Evolutionary conservation across 2,329 filamentous ascomycete genomes (phyloP).

Genomic region (Fusarium lateritium): DNA sequence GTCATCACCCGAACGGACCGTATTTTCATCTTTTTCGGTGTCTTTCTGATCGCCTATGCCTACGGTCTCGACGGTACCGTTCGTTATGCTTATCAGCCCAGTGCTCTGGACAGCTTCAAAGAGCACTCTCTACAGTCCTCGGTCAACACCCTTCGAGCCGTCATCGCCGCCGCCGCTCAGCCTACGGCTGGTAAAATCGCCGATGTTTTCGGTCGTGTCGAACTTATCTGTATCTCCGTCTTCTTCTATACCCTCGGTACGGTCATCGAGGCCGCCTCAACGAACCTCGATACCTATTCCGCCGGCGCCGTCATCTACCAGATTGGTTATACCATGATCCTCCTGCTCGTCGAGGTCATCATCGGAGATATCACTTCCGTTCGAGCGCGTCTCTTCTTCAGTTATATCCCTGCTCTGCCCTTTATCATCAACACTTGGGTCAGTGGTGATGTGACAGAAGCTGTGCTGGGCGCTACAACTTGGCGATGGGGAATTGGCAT

Average conservation of each 20-base stretch:
- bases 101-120: conserved; percentile 65
- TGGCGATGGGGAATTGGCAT: conserved; percentile 77
- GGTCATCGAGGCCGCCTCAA: conserved; percentile 68
- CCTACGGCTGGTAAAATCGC: conserved; percentile 73
- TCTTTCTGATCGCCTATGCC: conserved; percentile 75
- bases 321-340: conserved; percentile 74
- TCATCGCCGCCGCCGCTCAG: conserved; percentile 73
- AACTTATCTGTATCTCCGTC: conserved; percentile 69
- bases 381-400: conserved; percentile 74
- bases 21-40: conserved; percentile 69
- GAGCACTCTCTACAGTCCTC: conserved; percentile 71
- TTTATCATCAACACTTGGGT: conserved; percentile 78
- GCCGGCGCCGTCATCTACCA: conserved; percentile 73
- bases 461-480: conserved; percentile 63
- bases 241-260: conserved; percentile 73
- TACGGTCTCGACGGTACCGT: conserved; percentile 74
- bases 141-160: conserved; percentile 69
- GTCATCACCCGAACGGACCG: conserved; percentile 68
- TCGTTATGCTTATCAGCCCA: conserved; percentile 69
- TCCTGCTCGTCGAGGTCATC: conserved; percentile 75
- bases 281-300: conserved; percentile 65
- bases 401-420: conserved; percentile 72
- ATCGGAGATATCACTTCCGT: conserved; percentile 75
- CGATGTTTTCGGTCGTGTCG: conserved; percentile 74
- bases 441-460: conserved; percentile 67